A percentile compares a stretch with the other conserved stretches of the same genome.
These are phyloP conservation scores for Fusarium sp. DNA, from an alignment of 2,329 filamentous ascomycete species.

Conservation along the genomic window DNA sequence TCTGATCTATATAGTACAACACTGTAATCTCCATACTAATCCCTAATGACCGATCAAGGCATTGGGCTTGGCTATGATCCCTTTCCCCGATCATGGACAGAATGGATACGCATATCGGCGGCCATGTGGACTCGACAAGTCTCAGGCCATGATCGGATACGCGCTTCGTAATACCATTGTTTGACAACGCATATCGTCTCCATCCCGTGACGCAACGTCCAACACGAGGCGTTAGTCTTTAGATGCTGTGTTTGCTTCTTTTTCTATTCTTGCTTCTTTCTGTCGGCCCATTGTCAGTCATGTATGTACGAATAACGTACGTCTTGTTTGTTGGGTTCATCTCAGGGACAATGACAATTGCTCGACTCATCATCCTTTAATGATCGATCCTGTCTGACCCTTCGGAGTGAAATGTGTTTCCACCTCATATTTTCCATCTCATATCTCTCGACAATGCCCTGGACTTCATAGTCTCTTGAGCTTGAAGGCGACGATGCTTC, in stretches of 20 bases:
- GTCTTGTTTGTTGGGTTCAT: conserved; percentile 1
- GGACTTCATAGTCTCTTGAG: too few relatives aligned
- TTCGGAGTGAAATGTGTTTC: too few relatives aligned
- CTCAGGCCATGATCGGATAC: conserved; percentile 23
- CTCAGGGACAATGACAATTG: background rate
- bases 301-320: background rate
- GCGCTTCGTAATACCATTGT: conserved; percentile 22
- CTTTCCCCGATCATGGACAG: background rate
- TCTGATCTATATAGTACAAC: background rate
- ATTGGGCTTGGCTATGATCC: background rate
- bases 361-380: too few relatives aligned
- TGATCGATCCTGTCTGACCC: too few relatives aligned
- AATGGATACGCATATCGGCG: too few relatives aligned
- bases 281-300: background rate
- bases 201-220: conserved; percentile 32
- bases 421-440: too few relatives aligned
- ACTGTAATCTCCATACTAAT: conserved; percentile 5
- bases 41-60: background rate
- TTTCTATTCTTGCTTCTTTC: background rate
- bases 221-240: conserved; percentile 10
- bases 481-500: too few relatives aligned
- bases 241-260: background rate
- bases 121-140: conserved; percentile 7
- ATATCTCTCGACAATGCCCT: too few relatives aligned
- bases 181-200: conserved; percentile 31